These are phyloP conservation scores for Rusavskia elegans DNA, from an alignment of 495 filamentous ascomycete species.

Conservation along the genomic window DNA sequence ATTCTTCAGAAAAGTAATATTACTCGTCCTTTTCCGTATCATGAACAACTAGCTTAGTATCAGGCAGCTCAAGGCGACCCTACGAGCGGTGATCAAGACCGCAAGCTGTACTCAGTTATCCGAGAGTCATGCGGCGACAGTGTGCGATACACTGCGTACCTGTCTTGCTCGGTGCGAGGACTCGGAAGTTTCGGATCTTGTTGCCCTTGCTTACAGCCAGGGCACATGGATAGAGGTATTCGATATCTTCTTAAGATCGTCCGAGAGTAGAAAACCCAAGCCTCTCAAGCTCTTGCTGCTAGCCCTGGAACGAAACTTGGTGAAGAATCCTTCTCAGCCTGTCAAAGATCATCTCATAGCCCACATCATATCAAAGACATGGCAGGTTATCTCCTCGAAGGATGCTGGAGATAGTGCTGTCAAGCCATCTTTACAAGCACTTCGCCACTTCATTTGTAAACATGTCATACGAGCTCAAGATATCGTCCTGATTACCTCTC, in stretches of 20 bases:
- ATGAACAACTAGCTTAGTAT: background rate
- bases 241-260: conserved; percentile 55
- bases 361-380: conserved; percentile 17
- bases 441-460: conserved; percentile 44
- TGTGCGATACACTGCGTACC: conserved; percentile 30
- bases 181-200: conserved; percentile 20
- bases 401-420: conserved; percentile 31
- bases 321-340: conserved; percentile 26
- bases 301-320: conserved; percentile 35
- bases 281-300: conserved; percentile 59
- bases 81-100: conserved; percentile 4
- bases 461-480: conserved; percentile 26
- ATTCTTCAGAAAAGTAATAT: background rate
- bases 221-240: conserved; percentile 43
- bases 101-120: conserved; percentile 20
- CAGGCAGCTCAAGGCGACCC: background rate
- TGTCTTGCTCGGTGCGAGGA: conserved; percentile 29
- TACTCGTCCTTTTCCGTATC: background rate
- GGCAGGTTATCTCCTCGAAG: conserved; percentile 30
- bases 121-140: conserved; percentile 23
- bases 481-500: background rate
- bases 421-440: conserved; percentile 45
- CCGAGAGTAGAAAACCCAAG: conserved; percentile 56
- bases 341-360: conserved; percentile 25
- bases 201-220: conserved; percentile 29